A percentile compares a stretch with the other conserved stretches of the same genome.
These are phyloP conservation scores for Penicillium janthinellum DNA, from an alignment of 2,329 filamentous ascomycete genomes.

Conservation along the genomic window DNA sequence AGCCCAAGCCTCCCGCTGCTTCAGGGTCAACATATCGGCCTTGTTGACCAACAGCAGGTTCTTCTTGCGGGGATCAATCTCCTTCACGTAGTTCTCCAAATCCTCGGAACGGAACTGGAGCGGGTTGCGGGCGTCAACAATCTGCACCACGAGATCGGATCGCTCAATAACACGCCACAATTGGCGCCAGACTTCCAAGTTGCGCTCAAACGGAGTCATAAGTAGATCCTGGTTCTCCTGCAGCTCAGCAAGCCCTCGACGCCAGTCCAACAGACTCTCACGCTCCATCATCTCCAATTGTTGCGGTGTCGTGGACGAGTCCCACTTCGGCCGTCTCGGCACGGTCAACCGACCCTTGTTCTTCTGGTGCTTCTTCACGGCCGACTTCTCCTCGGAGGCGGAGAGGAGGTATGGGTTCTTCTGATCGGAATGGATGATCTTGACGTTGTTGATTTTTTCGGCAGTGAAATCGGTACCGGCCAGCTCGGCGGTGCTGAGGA, in stretches of 20 bases:
- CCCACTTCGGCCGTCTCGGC: conserved; percentile 86
- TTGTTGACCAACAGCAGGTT: conserved; percentile 96
- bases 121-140: conserved; percentile 95
- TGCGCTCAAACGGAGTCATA: conserved; percentile 97
- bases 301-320: conserved; percentile 77
- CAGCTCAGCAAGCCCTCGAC: conserved; percentile 84
- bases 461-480: conserved; percentile 99
- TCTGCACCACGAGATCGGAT: conserved; percentile 93
- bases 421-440: conserved; percentile 96
- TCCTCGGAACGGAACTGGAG: conserved; percentile 93
- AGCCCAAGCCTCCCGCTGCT: conserved; percentile 82
- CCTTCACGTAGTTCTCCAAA: conserved; percentile 90
- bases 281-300: conserved; percentile 79
- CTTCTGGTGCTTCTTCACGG: conserved; percentile 77
- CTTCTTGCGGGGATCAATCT: conserved; percentile 82
- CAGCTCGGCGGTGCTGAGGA: conserved; percentile 90
- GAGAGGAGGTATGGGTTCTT: conserved; percentile 93
- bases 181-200: conserved; percentile 96
- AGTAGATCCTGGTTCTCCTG: conserved; percentile 92
- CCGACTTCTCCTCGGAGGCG: conserved; percentile 75
- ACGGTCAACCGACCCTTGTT: conserved; percentile 82
- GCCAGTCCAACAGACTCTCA: conserved; percentile 82
- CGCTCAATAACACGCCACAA: conserved; percentile 97
- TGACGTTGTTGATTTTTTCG: conserved; percentile 98
- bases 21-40: conserved; percentile 95